These are phyloP conservation scores for Lasiodiplodia sp. DNA, from an alignment of 2,329 filamentous ascomycete genomes.

Conservation along the genomic window DNA sequence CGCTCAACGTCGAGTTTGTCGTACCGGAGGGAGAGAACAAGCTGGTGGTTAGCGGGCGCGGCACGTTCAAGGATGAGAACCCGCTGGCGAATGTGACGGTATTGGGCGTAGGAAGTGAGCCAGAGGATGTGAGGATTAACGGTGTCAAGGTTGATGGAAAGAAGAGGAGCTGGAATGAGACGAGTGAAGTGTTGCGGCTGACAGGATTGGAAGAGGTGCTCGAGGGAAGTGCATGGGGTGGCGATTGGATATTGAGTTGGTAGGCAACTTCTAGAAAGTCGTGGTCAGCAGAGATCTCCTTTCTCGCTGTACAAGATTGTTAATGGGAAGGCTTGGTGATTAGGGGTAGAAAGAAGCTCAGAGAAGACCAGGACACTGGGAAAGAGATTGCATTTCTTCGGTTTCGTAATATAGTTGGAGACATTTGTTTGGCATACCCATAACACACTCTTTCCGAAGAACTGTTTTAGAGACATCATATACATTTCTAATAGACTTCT, in stretches of 20 bases:
- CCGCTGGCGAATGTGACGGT: constrained; percentile 69
- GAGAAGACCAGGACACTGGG: too few relatives aligned
- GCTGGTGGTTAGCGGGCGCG: constrained; percentile 58
- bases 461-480: too few relatives aligned
- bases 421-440: too few relatives aligned
- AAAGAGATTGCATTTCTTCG: too few relatives aligned
- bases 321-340: too few relatives aligned
- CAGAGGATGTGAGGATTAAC: constrained; percentile 48
- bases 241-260: constrained; percentile 67
- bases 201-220: constrained; percentile 59
- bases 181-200: constrained; percentile 59
- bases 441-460: too few relatives aligned
- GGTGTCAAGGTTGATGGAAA: constrained; percentile 44
- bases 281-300: neutral
- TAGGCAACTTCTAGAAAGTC: neutral
- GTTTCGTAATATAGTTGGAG: too few relatives aligned
- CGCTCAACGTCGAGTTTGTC: constrained; percentile 62
- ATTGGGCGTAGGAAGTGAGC: constrained; percentile 59
- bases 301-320: neutral
- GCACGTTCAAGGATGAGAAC: constrained; percentile 64
- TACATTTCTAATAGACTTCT: too few relatives aligned
- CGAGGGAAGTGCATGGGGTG: constrained; percentile 63
- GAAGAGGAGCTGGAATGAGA: constrained; percentile 59
- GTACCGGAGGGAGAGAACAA: constrained; percentile 48
- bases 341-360: too few relatives aligned